Percentiles rank a stretch among this genome's conserved stretches.
Evolutionary conservation across 331 rosid species (phyloP).

Genomic region (Acacia concinna): DNA sequence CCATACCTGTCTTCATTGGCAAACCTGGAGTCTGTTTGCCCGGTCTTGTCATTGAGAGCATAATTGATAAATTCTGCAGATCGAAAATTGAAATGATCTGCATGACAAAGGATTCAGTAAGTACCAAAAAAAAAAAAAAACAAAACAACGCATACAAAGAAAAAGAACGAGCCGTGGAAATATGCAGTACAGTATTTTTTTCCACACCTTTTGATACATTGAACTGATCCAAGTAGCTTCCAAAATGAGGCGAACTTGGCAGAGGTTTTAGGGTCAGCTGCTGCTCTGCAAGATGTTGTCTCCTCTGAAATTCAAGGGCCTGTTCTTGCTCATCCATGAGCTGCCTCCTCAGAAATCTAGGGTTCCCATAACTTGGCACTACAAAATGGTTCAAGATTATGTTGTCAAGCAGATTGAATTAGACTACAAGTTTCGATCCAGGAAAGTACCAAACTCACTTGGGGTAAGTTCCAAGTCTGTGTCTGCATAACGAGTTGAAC

Average conservation of each 20-base stretch:
- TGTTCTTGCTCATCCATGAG: slow-evolving; percentile 52
- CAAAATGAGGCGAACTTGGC: slow-evolving; percentile 36
- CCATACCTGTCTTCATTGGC: slow-evolving; percentile 47
- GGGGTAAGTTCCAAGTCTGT: slow-evolving; percentile 50
- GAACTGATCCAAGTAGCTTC: slow-evolving; percentile 44
- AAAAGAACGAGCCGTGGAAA: neutral
- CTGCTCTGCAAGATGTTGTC: slow-evolving; percentile 45
- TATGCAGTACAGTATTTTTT: neutral
- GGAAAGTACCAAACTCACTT: slow-evolving; percentile 48
- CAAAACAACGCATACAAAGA: neutral
- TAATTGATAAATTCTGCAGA: slow-evolving; percentile 40
- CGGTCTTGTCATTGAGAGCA: slow-evolving; percentile 35
- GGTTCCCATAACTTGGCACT: slow-evolving; percentile 55
- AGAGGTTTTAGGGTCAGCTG: slow-evolving; percentile 36
- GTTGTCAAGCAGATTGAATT: neutral
- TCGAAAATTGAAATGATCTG: slow-evolving; percentile 50
- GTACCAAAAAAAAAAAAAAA: neutral
- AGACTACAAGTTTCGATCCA: neutral
- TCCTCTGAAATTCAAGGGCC: slow-evolving; percentile 52
- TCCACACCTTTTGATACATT: slow-evolving; percentile 55
- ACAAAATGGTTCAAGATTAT: neutral
- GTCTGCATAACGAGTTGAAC: slow-evolving; percentile 38
- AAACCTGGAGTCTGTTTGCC: slow-evolving; percentile 31
- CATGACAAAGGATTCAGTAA: slow-evolving; percentile 14
- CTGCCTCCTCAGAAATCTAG: slow-evolving; percentile 49